Base-by-base conservation (phyloP, 1,284 basidiomycete genomes). In the Pascua sp. region DNA sequence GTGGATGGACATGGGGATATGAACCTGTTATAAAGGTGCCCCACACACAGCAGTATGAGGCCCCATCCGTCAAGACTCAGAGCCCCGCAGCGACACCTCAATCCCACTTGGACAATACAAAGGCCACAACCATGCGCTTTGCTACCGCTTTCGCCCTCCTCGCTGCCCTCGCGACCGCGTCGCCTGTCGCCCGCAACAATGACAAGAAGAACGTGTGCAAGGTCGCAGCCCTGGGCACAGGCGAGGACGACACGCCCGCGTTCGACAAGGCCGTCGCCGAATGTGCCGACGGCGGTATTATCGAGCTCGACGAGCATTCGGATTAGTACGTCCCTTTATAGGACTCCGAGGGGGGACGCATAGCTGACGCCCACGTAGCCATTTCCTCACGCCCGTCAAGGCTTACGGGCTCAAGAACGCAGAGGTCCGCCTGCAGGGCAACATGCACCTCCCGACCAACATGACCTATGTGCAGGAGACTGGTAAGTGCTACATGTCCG, bases 381-480 rank as follows among this genome's bases (percentile, higher is more conserved):
- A 64, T 49, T 53, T 66, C 42, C 54, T 61, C 38, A 66, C 65
- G 2, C 68, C 66, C 11, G 51, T 69, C 37, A 59, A 62, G 36
- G 61, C 64, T n/a, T 17, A 44, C 17, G 57, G 60, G 18, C 43
- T 69, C 24, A 58, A 71, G 49, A 80, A 81, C 54, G 79, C 81
- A 18, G 75, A 77, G n/a, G 72, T 82, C 13, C 71, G 69, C 24
- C 59, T 82, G n/a, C 69, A 79, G 24, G 81, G 80, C n/a, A 82
- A 81, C 60, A 62, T 81, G 15, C 70, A 79, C 56, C 75, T 82
- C 10, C 81, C 80, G 0, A 70, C 72, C 39, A 77, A 81, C 61
- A 77, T 82, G 11, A 65, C 77, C 5, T 67, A 68, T 40, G 76
- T 82, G 17, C 80, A 81, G 24, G 51, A n/a, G n/a, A n/a, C n/a